Base-by-base conservation (phyloP, 352 stramenopile species). In the Phytophthora uliginosa region DNA sequence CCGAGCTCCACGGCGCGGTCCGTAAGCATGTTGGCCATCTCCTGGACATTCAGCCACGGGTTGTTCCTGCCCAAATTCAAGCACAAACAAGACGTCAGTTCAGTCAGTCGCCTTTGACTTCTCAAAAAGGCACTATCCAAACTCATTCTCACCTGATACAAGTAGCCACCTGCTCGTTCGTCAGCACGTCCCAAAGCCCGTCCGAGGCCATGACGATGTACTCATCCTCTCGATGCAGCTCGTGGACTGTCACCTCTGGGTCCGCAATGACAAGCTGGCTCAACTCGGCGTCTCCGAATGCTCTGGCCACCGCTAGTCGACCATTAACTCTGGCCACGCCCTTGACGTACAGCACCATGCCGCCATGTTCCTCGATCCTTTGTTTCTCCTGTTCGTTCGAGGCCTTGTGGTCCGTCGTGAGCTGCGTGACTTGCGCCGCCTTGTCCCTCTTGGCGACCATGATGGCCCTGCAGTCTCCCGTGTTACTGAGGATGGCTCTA, bases 341-440 rank as follows among this genome's bases (percentile, higher is more conserved):
- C 56, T 91, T 89, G 26, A 95, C 80, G 53, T 91, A 94, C 9
- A 95, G 76, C 52, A 95, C 78, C 60, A 95, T 79, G 2, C 88
- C 88, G 6, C 88, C 88, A 15, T 84, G 76, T 13, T 83, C 81
- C 69, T 95, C 88, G 24, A 95, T 85, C 12, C 88, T 81, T 52
- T 84, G 55, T 59, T 89, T 92, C 70, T 95, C 88, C 9, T 69
- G 66, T 15, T 83, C 78, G 18, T 90, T 92, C 7, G 82, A 84
- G 1, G 86, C 86, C 58, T 95, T 95, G 63, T 95, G 88, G 67
- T 95, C 88, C 3, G 79, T 93, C 17, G 85, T 92, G 22, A 95
- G 78, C 36, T 89, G 76, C 12, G 66, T 64, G 17, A 84, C 71
- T 26, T 77, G 22, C 61, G 48, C 58, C 33, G 63, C 45, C 9